A percentile compares a stretch with the other conserved stretches of the same genome.
These are phyloP conservation scores for Fomitopsis schrenkii DNA, from an alignment of 1,284 basidiomycete species.

Conservation along the genomic window DNA sequence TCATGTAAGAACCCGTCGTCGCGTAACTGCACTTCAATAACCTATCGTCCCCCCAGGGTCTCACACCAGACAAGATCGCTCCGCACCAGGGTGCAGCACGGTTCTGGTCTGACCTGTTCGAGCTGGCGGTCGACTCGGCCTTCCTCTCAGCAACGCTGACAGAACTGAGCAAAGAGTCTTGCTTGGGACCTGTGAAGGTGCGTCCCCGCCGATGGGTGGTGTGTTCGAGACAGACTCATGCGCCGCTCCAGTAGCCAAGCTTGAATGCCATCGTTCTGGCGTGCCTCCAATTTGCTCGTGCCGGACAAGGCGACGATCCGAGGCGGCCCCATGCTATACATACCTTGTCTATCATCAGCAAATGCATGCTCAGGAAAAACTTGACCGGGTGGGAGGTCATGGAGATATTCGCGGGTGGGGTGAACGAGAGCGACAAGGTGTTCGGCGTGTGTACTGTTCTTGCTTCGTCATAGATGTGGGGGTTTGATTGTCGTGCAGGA, in stretches of 20 bases:
- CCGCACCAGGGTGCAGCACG: constrained; percentile 18
- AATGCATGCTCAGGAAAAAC: constrained; percentile 48
- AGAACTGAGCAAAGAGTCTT: constrained; percentile 28
- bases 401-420: constrained; percentile 59
- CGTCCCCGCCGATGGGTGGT: constrained; percentile 16
- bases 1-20: constrained; percentile 23
- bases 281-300: constrained; percentile 39
- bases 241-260: constrained; percentile 41
- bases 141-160: constrained; percentile 34
- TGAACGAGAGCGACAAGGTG: constrained; percentile 48
- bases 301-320: constrained; percentile 30
- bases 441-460: constrained; percentile 42
- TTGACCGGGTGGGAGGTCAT: constrained; percentile 65
- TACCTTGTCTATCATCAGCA: constrained; percentile 43
- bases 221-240: constrained; percentile 4
- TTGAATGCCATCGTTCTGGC: constrained; percentile 43
- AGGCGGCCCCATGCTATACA: constrained; percentile 43
- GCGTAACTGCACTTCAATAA: not conserved
- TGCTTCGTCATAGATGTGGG: not conserved
- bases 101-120: constrained; percentile 49
- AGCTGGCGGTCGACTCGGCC: constrained; percentile 43
- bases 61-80: constrained; percentile 34
- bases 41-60: constrained; percentile 27
- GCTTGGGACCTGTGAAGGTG: constrained; percentile 27
- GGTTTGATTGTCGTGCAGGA: constrained; percentile 30